Percentiles rank a stretch among this genome's conserved stretches.
phyloP scores from a whole-genome alignment of 2,329 filamentous ascomycete species.

The Polytolypa hystricis region DNA sequence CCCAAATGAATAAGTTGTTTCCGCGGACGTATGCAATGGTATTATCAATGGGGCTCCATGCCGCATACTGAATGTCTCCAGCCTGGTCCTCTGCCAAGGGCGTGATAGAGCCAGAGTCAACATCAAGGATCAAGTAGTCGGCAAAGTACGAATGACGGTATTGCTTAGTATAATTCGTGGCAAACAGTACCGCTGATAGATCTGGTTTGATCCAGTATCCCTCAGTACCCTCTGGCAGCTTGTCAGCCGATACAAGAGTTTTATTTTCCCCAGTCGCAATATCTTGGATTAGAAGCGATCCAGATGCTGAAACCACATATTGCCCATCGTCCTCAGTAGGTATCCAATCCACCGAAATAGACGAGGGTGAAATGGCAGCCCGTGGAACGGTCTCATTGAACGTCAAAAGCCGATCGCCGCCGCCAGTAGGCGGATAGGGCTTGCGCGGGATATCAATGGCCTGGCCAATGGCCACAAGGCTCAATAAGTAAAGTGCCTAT shows the following conservation, averaged over 20 bases:
- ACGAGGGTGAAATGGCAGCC: conserved; percentile 36
- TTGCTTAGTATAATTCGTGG: conserved; percentile 56
- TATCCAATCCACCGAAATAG: conserved; percentile 47
- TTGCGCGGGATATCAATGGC: conserved; percentile 41
- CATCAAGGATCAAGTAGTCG: conserved; percentile 54
- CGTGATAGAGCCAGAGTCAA: conserved; percentile 43
- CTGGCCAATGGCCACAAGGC: conserved; percentile 15
- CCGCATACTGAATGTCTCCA: conserved; percentile 57
- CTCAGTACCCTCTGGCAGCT: conserved; percentile 44
- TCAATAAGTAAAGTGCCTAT: too few species aligned
- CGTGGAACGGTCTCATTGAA: conserved; percentile 49
- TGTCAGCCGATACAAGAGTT: conserved; percentile 47
- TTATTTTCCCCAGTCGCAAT: conserved; percentile 47
- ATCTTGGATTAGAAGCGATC: conserved; percentile 49
- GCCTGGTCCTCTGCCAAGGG: conserved; percentile 49
- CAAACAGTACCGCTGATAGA: conserved; percentile 48
- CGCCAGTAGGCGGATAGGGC: conserved; percentile 45
- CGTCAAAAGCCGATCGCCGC: conserved; percentile 45
- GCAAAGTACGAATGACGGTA: conserved; percentile 59
- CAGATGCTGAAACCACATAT: conserved; percentile 43
- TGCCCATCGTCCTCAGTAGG: conserved; percentile 49
- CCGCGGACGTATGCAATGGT: conserved; percentile 56
- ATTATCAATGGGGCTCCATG: conserved; percentile 47
- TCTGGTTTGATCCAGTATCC: conserved; percentile 54
- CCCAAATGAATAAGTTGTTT: conserved; percentile 54